Base-by-base conservation (phyloP, 306 rosid species). In the Inga oerstediana region DNA sequence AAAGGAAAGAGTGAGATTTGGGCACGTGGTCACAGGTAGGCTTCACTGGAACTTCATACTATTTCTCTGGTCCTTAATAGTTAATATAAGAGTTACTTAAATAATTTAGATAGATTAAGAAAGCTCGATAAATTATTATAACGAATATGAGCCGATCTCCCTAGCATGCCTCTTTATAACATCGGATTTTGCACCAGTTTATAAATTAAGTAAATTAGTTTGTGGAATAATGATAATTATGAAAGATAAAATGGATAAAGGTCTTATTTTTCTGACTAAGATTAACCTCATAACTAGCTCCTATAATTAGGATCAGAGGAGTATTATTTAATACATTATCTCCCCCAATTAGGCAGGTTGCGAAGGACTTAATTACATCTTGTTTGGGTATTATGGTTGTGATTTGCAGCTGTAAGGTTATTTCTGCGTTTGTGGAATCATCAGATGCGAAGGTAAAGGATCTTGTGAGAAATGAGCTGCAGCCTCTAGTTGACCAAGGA, bases 21-120 rank as follows among this genome's bases (percentile, higher is more conserved):
- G 99, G 97, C 93, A 14, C 79, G 70, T 56, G 97, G 97, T 84
- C 95, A 93, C 89, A 95, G 98, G 97, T 92, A 81, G 85, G 77
- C 73, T 72, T 74, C 80, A 16, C 59, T 79, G 20, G 12, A 51
- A 43, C 73, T 48, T 74, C 14, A 45, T 24, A 72, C 7, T 78
- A 78, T 72, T 80, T 11, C 52, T 12, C 48, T 44, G 13, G 12
- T 52, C 22, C 22, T 3, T 17, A 4, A 7, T 49, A 16, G 58
- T 52, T 14, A 49, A 49, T 3, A 49, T 10, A 49, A 12, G 4
- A 52, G n/a, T 8, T 52, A 15, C 7, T 52, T 15, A 2, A 52
- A 7, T 52, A 16, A 52, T 52, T 5, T 15, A 1, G n/a, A 15
- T 52, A 52, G 58, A 52, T 52, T 52, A 52, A 52, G 58, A 1